Evolutionary conservation across 2,329 filamentous ascomycete genomes (phyloP), one percentile per base, ranked within the genome.

Genomic region (Cercospora sp.): DNA sequence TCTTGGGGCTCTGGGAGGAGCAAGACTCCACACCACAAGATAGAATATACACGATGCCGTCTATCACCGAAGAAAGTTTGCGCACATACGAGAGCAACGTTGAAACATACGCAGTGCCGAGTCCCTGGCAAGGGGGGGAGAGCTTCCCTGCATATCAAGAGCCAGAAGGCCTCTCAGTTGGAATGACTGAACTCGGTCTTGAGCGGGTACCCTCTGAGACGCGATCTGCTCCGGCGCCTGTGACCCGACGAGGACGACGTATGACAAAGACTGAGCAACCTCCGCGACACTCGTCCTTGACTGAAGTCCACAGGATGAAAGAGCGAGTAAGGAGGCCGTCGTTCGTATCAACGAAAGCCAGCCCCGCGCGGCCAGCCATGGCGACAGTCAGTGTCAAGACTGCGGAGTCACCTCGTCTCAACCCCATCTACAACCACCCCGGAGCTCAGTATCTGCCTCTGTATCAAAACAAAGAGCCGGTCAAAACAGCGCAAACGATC

Each of bases 401-500:
- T 13, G 62, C 69, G 6, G 70, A 71, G 30, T 65, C 72, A 18
- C 66, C 67, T 8, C 66, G 61, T 13, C 60, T 75, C 13, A 70
- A 68, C 34, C 68, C 71, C 32, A 65, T 73, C 7, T 72, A 73
- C 43, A 64, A 70, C 43, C 65, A 72, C n/a, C 49, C 67, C 1
- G 63, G 34, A 34, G 61, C 63, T 9, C 63, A 43, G 8, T 67
- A 68, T 12, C 21, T 34, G 24, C 18, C 45, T 43, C 16, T 21
- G 55, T 26, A 26, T 16, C 62, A 37, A 2, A n/a, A 53, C 16
- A 57, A 59, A 8, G 58, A 62, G 32, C 37, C 68, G n/a, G 64
- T 61, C 18, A 70, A 69, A 45, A 74, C 73, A 5, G 69, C 71
- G 37, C 74, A 75, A n/a, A 73, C 72, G 6, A 65, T 76, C 5